These are phyloP conservation scores for Gilbertella persicaria DNA, from an alignment of 371 early-diverging fungal genomes.

Conservation along the genomic window DNA sequence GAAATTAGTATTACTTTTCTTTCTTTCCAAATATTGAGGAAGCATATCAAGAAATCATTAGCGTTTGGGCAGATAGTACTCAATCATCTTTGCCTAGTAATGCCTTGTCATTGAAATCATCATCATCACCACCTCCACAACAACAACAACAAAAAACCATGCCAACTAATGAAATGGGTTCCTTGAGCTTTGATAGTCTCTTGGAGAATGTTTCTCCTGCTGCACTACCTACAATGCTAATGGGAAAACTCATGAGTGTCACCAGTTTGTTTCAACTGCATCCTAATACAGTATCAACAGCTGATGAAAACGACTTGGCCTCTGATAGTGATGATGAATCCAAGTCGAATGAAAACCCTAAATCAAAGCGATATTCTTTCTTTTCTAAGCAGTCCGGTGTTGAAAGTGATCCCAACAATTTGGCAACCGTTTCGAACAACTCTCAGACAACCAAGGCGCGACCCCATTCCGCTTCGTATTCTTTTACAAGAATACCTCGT, in stretches of 20 bases:
- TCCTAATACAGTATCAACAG: neutral
- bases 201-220: slow-evolving; percentile 23
- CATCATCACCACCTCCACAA: too few relatives aligned
- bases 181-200: slow-evolving; percentile 18
- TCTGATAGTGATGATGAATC: neutral
- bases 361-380: slow-evolving; percentile 1
- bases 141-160: too few relatives aligned
- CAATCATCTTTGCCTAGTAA: too few relatives aligned
- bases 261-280: slow-evolving; percentile 12
- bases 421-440: too few relatives aligned
- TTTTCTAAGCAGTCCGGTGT: neutral
- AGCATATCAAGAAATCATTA: slow-evolving; percentile 11
- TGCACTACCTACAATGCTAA: slow-evolving; percentile 23
- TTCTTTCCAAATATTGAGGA: slow-evolving; percentile 49
- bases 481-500: slow-evolving; percentile 21
- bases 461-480: slow-evolving; percentile 8
- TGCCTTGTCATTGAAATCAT: too few relatives aligned
- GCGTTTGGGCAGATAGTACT: slow-evolving; percentile 14
- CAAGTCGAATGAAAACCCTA: neutral
- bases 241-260: slow-evolving; percentile 21
- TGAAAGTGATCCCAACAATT: too few relatives aligned
- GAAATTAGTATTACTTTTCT: slow-evolving; percentile 64
- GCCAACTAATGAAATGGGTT: neutral
- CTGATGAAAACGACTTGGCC: neutral
- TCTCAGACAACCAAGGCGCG: neutral